Evolutionary conservation across 768 basidiomycete species (phyloP).

Genomic region (Lactifluus volemus): DNA sequence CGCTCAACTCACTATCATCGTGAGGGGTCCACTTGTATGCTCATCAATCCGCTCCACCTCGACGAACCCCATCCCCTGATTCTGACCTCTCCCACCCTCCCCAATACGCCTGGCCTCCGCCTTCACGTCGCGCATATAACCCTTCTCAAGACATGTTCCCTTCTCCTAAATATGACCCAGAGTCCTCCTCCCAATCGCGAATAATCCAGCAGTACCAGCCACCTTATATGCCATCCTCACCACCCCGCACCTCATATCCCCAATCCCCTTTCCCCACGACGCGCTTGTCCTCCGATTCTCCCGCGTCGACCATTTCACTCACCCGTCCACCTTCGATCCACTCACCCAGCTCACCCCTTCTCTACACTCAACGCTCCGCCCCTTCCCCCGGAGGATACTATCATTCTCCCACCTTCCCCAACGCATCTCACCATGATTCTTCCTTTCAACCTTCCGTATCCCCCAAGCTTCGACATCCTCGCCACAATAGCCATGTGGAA

Average conservation of each 20-base stretch:
- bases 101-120: slow-evolving; percentile 1
- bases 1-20: neutral
- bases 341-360: slow-evolving; percentile 5
- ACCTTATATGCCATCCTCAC: neutral
- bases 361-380: slow-evolving; percentile 10
- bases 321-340: slow-evolving; percentile 6
- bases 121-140: slow-evolving; percentile 1
- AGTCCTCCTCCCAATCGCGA: slow-evolving; percentile 2
- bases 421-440: slow-evolving; percentile 1
- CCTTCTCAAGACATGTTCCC: slow-evolving; percentile 4
- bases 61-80: slow-evolving; percentile 23
- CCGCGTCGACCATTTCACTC: slow-evolving; percentile 8
- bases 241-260: slow-evolving; percentile 11
- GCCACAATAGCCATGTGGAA: slow-evolving; percentile 4
- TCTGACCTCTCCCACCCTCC: slow-evolving; percentile 3
- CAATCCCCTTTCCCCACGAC: slow-evolving; percentile 8
- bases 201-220: slow-evolving; percentile 3
- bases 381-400: slow-evolving; percentile 1
- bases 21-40: slow-evolving; percentile 19
- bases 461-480: slow-evolving; percentile 6
- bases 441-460: slow-evolving; percentile 3
- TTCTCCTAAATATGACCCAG: neutral
- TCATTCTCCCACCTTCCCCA: slow-evolving; percentile 1
- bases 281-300: slow-evolving; percentile 10
- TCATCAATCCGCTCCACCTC: slow-evolving; percentile 17